Percentiles rank a stretch among this genome's conserved stretches.
Evolutionary conservation across 2,329 filamentous ascomycete species (phyloP).

Genomic region (Cladosporium austrohemisphaericum): DNA sequence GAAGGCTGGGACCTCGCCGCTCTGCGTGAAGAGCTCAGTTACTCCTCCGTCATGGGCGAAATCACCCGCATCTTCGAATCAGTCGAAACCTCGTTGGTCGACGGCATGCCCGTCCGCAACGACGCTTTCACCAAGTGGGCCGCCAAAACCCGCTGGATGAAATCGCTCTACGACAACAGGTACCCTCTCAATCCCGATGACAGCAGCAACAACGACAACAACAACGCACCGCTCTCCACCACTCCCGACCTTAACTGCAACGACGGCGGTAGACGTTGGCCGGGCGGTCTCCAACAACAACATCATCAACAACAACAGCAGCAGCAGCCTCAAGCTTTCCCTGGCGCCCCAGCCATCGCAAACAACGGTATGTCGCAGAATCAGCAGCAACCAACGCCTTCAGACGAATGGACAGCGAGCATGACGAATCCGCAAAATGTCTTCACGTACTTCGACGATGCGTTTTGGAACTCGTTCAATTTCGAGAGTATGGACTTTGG

Average conservation of each 20-base stretch:
- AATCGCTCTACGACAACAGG: slow-evolving; percentile 25
- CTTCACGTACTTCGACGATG: slow-evolving; percentile 13
- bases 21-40: slow-evolving; percentile 22
- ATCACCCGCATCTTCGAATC: slow-evolving; percentile 20
- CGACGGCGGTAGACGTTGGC: slow-evolving; percentile 3
- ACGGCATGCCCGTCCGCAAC: slow-evolving; percentile 28
- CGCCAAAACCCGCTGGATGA: slow-evolving; percentile 26
- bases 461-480: slow-evolving; percentile 11
- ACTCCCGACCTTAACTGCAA: neutral
- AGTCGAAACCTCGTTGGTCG: slow-evolving; percentile 12
- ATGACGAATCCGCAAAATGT: slow-evolving; percentile 6
- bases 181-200: too few species aligned
- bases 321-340: neutral
- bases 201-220: neutral
- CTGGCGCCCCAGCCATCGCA: neutral
- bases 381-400: slow-evolving; percentile 1
- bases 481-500: slow-evolving; percentile 10
- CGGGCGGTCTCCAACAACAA: neutral
- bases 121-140: slow-evolving; percentile 31
- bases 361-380: neutral
- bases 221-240: neutral
- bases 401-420: slow-evolving; percentile 6
- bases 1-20: slow-evolving; percentile 29
- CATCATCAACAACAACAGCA: neutral
- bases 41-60: slow-evolving; percentile 22